These are phyloP conservation scores for Limonium bicolor DNA, from an alignment of 148 eudicot genomes.

Conservation along the genomic window DNA sequence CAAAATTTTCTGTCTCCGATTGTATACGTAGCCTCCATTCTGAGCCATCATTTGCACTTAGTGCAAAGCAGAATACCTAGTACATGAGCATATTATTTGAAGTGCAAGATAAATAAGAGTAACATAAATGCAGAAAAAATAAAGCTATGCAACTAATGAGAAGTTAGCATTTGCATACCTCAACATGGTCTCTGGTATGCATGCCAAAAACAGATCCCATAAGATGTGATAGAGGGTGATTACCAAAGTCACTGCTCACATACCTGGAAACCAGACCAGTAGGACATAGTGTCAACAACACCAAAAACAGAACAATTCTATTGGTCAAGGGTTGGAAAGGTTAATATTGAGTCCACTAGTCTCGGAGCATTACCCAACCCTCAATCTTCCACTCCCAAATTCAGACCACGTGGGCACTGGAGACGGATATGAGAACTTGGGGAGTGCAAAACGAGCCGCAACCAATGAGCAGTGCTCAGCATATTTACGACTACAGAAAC, in stretches of 20 bases:
- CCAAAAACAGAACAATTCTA: not conserved
- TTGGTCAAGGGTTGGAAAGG: not conserved
- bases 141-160: not conserved
- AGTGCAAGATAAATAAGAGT: not conserved
- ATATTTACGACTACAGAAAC: slow-evolving; percentile 60
- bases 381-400: slow-evolving; percentile 59
- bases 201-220: slow-evolving; percentile 99
- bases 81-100: not conserved
- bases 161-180: slow-evolving; percentile 30
- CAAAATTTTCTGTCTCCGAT: slow-evolving; percentile 79
- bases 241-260: slow-evolving; percentile 99
- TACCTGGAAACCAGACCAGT: slow-evolving; percentile 32
- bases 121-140: too few relatives aligned
- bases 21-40: slow-evolving; percentile 90
- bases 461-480: slow-evolving; percentile 80
- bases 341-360: too few relatives aligned
- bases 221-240: slow-evolving; percentile 92
- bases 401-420: slow-evolving; percentile 50
- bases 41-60: slow-evolving; percentile 87
- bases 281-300: slow-evolving; percentile 3
- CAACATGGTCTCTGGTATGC: slow-evolving; percentile 72
- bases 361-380: slow-evolving; percentile 76
- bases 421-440: slow-evolving; percentile 64
- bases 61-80: slow-evolving; percentile 95
- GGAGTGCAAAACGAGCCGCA: slow-evolving; percentile 74